Percentiles rank a stretch among this genome's conserved stretches.
Evolutionary conservation across 257 asterid genomes (phyloP).

Genomic region (Dorcoceras hygrometricum): DNA sequence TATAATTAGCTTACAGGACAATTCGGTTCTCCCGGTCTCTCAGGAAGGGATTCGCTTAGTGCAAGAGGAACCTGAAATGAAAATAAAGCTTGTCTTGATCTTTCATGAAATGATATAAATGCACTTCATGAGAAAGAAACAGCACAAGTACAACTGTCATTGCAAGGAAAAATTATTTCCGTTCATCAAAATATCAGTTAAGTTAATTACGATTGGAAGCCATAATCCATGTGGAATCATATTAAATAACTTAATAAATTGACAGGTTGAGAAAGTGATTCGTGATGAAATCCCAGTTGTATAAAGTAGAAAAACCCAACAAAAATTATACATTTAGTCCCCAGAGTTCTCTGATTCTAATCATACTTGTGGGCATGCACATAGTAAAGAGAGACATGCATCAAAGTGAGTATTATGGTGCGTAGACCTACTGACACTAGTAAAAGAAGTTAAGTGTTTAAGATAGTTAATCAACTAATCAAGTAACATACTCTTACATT

Average conservation of each 20-base stretch:
- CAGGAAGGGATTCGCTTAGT: conserved; percentile 73
- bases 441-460: not conserved
- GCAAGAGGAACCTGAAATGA: conserved; percentile 64
- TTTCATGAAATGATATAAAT: conserved; percentile 9
- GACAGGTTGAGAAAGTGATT: not conserved
- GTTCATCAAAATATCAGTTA: not conserved
- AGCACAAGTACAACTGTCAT: conserved; percentile 2
- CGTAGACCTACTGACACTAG: not conserved
- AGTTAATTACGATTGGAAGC: not conserved
- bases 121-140: conserved; percentile 4
- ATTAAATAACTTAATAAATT: conserved; percentile 6
- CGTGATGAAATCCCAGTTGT: not conserved
- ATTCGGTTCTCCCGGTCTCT: conserved; percentile 85
- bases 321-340: not conserved
- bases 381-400: conserved; percentile 3
- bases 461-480: conserved; percentile 11
- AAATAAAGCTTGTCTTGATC: conserved; percentile 22
- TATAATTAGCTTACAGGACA: conserved; percentile 77
- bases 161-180: not conserved
- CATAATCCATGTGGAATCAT: not conserved
- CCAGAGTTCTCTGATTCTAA: not conserved
- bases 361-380: conserved; percentile 2
- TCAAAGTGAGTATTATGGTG: conserved; percentile 4
- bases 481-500: not conserved
- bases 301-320: conserved; percentile 4